Evolutionary conservation across 2,329 filamentous ascomycete genomes (phyloP), one percentile per base, ranked within the genome.

Genomic region (Nigrograna mackinnonii): DNA sequence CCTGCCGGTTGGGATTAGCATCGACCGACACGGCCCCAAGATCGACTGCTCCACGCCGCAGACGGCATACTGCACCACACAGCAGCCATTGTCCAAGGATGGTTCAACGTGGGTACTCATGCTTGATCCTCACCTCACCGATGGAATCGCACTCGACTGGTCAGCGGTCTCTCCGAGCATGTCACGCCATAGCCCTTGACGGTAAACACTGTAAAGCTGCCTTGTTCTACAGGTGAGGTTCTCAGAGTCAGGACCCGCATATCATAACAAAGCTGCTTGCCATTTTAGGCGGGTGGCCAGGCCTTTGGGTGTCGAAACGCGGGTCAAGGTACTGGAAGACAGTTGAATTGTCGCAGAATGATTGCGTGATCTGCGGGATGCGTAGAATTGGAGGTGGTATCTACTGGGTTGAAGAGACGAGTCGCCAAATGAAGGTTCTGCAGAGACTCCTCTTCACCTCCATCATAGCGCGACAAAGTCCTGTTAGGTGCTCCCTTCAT

Each of bases 1-100:
- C 60, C 62, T 66, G 58, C 61, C 59, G 48, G 50, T 58, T 50
- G 44, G 44, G 58, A 59, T 50, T 58, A 63, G 54, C 37, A 40
- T 46, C 35, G 30, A 43, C 40, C 38, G 32, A 42, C 35, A 24
- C 22, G 35, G 40, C 37, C 42, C 43, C 49, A 50, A 42, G 55
- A 50, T 46, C 51, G 43, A 39, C 39, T 46, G n/a, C n/a, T n/a
- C n/a, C n/a, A n/a, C n/a, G n/a, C n/a, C n/a, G n/a, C n/a, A n/a
- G n/a, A n/a, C n/a, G 43, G 48, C 19, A 14, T 11, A 14, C 24
- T 11, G 14, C 14, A 11, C 24, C 24, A 52, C 36, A 45, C 28
- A 37, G 26, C 39, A 42, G 37, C 41, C 39, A 36, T 31, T 37
- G 34, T 43, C 48, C 16, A 34, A 9, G 41, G 39, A 48, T 48